phyloP scores from a whole-genome alignment of 306 rosid genomes.

The Rosa chinensis region DNA sequence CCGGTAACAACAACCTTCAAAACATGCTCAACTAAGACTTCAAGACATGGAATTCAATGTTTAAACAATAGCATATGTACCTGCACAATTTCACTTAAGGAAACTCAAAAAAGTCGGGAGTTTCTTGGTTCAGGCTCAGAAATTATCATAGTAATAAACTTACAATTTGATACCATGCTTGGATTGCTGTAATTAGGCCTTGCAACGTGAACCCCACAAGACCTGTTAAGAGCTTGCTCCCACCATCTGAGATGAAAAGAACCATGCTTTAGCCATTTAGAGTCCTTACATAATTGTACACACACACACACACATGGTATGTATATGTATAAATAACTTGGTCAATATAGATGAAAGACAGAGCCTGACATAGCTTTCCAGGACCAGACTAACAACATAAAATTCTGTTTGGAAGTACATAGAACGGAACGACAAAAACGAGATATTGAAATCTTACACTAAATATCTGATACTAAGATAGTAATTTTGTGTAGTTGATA shows the following conservation, averaged over 20 bases:
- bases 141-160: not conserved
- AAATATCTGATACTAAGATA: constrained; percentile 23
- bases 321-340: not conserved
- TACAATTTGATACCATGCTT: not conserved
- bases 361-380: not conserved
- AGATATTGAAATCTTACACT: not conserved
- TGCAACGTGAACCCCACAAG: not conserved
- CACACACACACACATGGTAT: not conserved
- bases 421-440: not conserved
- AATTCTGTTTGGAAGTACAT: not conserved
- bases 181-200: not conserved
- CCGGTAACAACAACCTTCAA: not conserved
- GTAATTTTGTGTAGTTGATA: constrained; percentile 61
- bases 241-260: constrained; percentile 4
- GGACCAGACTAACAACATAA: not conserved
- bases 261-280: constrained; percentile 1
- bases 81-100: not conserved
- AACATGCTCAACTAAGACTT: not conserved
- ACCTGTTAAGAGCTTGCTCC: not conserved
- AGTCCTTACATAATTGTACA: not conserved
- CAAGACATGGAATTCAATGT: not conserved
- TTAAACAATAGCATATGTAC: not conserved
- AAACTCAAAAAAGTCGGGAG: not conserved
- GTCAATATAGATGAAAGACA: not conserved
- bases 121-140: not conserved